Evolutionary conservation across 2,329 filamentous ascomycete species (phyloP).

Genomic region (Colletotrichum magnum): DNA sequence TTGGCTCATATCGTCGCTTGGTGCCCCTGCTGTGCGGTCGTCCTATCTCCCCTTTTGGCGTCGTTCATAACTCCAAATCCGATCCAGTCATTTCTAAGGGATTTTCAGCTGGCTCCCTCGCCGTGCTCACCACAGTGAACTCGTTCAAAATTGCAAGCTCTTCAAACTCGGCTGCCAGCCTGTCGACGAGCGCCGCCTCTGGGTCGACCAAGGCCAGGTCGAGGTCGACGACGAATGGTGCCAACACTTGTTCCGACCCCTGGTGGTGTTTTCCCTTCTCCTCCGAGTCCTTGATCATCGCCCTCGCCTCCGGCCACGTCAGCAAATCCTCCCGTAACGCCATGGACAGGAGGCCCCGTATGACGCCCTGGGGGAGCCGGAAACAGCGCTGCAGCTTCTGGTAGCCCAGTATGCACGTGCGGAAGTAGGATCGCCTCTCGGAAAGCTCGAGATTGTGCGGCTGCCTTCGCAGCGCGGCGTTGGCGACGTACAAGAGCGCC

Average conservation of each 20-base stretch:
- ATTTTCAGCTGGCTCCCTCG: neutral
- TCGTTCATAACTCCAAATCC: neutral
- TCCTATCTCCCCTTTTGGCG: no score
- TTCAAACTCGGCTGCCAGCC: conserved; percentile 23
- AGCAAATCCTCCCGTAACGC: conserved; percentile 17
- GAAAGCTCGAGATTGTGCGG: neutral
- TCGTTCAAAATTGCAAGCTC: conserved; percentile 31
- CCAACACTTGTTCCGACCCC: neutral
- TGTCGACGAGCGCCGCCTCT: conserved; percentile 5
- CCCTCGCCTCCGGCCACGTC: conserved; percentile 16
- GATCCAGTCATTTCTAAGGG: neutral
- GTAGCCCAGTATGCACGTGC: conserved; percentile 22
- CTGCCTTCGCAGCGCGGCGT: neutral
- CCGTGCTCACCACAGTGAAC: conserved; percentile 11
- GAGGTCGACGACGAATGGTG: conserved; percentile 20
- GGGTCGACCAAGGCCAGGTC: conserved; percentile 12
- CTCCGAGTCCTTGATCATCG: conserved; percentile 15
- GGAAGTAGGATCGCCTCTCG: conserved; percentile 2
- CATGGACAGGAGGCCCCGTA: conserved; percentile 15
- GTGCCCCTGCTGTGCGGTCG: no score
- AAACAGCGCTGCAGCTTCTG: conserved; percentile 19
- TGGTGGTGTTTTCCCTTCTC: conserved; percentile 23
- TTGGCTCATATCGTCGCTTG: no score
- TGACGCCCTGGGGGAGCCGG: conserved; percentile 1
- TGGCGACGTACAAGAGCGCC: conserved; percentile 22